Conservation (phyloP, 129 eudicot genomes). For the Cynara cardunculus region DNA sequence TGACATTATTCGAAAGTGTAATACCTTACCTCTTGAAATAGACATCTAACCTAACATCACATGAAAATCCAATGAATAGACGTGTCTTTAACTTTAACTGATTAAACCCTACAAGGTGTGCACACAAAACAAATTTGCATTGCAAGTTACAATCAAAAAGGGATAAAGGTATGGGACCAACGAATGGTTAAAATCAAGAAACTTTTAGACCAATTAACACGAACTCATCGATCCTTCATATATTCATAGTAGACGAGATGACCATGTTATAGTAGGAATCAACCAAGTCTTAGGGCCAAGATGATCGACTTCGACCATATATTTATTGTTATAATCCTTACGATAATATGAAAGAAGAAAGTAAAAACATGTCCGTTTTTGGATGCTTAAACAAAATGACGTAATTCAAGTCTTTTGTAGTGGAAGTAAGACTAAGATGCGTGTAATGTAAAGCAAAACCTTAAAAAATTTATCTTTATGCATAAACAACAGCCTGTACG, state of each 20-base stretch:
- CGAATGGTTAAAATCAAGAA: background rate
- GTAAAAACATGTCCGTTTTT: background rate
- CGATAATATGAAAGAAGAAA: background rate
- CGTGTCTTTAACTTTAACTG: background rate
- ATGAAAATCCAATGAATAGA: slow-evolving; percentile 1
- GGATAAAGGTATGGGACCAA: background rate
- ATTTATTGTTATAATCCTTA: background rate
- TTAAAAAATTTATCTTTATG: no score
- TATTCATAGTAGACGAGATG: background rate
- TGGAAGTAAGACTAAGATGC: no score
- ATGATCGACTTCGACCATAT: background rate
- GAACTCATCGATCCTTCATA: background rate
- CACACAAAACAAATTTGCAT: background rate
- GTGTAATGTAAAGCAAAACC: no score
- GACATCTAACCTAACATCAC: background rate
- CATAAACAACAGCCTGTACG: no score
- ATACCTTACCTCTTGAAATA: background rate
- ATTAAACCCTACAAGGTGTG: background rate
- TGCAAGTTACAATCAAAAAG: background rate
- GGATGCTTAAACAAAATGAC: background rate
- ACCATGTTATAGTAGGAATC: background rate
- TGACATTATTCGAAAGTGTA: background rate
- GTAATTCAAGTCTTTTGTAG: no score
- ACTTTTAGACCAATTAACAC: background rate
- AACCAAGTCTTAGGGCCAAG: background rate